Evolutionary conservation across 176 grass and related monocot species (phyloP).

Genomic region (Elymus sibiricus): DNA sequence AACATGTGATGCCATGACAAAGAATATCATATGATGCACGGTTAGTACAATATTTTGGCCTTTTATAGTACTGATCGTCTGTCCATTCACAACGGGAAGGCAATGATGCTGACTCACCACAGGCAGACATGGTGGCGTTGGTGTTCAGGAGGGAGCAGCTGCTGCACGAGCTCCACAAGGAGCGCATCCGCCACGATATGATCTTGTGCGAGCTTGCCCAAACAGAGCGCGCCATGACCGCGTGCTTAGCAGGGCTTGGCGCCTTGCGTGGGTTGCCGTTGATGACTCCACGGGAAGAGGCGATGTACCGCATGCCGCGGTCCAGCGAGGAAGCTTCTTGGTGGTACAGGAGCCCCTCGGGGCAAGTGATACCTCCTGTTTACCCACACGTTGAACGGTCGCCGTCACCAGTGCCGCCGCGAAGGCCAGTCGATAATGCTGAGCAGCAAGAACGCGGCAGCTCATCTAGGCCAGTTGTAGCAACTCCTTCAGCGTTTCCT

Average conservation of each 20-base stretch:
- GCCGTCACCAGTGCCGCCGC: neutral
- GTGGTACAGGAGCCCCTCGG: neutral
- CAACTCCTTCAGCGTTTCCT: neutral
- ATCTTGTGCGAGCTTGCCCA: constrained; percentile 28
- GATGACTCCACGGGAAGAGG: constrained; percentile 1
- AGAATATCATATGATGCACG: neutral
- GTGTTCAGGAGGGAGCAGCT: constrained; percentile 3
- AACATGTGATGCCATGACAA: neutral
- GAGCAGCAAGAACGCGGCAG: neutral
- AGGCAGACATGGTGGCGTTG: neutral
- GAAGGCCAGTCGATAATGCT: neutral
- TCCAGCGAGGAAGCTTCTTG: neutral
- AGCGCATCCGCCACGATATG: neutral
- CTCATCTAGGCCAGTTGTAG: neutral
- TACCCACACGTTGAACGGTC: constrained; percentile 31
- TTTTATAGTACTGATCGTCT: neutral
- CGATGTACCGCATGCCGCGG: neutral
- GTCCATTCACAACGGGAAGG: neutral
- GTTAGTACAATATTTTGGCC: neutral
- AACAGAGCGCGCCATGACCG: constrained; percentile 19
- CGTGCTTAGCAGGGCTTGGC: neutral
- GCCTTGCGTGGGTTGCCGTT: neutral
- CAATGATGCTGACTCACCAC: neutral
- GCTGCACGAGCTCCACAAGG: constrained; percentile 18
- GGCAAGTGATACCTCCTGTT: neutral